Evolutionary conservation across 139 green algal species (phyloP).

Genomic region (Coelastrella sp.): DNA sequence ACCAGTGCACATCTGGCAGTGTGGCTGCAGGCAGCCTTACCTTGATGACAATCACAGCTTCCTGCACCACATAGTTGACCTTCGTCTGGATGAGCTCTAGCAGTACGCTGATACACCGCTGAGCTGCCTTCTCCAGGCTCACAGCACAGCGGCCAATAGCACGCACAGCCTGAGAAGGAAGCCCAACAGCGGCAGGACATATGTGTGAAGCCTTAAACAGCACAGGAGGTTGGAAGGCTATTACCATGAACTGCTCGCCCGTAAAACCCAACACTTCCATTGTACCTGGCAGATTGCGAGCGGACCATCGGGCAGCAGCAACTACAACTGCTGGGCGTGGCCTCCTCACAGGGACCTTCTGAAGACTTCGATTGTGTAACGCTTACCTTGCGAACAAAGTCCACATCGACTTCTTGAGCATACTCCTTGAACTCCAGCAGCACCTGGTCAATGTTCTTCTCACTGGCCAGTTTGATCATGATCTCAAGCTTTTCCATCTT

Average conservation of each 20-base stretch:
- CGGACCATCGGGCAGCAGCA: no score
- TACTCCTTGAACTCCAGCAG: constrained; percentile 99
- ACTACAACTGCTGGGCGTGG: no score
- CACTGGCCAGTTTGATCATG: constrained; percentile 94
- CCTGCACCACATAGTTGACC: constrained; percentile 99
- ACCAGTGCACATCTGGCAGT: not conserved
- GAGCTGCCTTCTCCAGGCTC: constrained; percentile 86
- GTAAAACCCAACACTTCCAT: not conserved
- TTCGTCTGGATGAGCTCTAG: constrained; percentile 97
- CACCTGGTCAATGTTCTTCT: constrained; percentile 97
- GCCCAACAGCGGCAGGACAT: not conserved
- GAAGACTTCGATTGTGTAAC: not conserved
- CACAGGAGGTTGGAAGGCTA: no score
- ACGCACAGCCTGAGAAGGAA: constrained; percentile 72
- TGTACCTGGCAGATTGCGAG: not conserved
- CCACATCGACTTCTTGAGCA: constrained; percentile 98
- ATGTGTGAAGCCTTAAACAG: no score
- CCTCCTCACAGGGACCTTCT: no score
- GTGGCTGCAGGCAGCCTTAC: constrained; percentile 45
- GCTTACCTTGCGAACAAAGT: constrained; percentile 94
- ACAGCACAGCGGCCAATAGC: constrained; percentile 97
- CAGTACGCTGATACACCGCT: constrained; percentile 98
- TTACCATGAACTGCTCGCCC: no score
- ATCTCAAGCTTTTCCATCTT: constrained; percentile 99
- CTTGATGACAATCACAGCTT: constrained; percentile 98